Evolutionary conservation across 805 yeast species (phyloP).

Genomic region (Cyberlindnera galapagoensis): DNA sequence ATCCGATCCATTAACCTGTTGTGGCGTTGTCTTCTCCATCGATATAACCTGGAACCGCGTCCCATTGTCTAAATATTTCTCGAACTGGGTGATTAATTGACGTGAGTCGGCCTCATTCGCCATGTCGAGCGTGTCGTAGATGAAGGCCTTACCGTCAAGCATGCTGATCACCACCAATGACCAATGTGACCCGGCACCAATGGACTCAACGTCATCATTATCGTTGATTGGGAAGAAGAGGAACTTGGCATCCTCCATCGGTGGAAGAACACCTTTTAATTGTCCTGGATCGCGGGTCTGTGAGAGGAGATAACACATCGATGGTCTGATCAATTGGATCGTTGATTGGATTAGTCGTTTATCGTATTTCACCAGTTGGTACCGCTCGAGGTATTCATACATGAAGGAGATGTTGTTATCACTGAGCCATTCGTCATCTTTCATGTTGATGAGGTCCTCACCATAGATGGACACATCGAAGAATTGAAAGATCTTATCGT

Average conservation of each 20-base stretch:
- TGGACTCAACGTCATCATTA: constrained; percentile 49
- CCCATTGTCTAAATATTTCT: constrained; percentile 12
- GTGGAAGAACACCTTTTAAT: constrained; percentile 40
- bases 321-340: constrained; percentile 46
- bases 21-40: constrained; percentile 40
- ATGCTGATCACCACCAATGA: constrained; percentile 50
- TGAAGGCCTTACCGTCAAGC: constrained; percentile 39
- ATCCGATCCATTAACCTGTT: constrained; percentile 60
- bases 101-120: constrained; percentile 22
- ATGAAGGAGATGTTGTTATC: constrained; percentile 62
- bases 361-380: constrained; percentile 22
- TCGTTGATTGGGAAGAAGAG: constrained; percentile 67
- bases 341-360: constrained; percentile 22
- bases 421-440: constrained; percentile 67
- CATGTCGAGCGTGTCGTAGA: constrained; percentile 48
- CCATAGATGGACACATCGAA: constrained; percentile 52
- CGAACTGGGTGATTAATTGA: constrained; percentile 18
- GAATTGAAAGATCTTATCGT: constrained; percentile 35
- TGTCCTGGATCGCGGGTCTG: constrained; percentile 42
- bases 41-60: constrained; percentile 19
- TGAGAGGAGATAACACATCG: constrained; percentile 55
- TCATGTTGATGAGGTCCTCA: constrained; percentile 50
- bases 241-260: constrained; percentile 36
- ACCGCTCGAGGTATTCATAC: constrained; percentile 47
- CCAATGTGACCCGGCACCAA: constrained; percentile 76